These are phyloP conservation scores for Phyllostachys edulis DNA, from an alignment of 176 grass and related monocot genomes.

Conservation along the genomic window DNA sequence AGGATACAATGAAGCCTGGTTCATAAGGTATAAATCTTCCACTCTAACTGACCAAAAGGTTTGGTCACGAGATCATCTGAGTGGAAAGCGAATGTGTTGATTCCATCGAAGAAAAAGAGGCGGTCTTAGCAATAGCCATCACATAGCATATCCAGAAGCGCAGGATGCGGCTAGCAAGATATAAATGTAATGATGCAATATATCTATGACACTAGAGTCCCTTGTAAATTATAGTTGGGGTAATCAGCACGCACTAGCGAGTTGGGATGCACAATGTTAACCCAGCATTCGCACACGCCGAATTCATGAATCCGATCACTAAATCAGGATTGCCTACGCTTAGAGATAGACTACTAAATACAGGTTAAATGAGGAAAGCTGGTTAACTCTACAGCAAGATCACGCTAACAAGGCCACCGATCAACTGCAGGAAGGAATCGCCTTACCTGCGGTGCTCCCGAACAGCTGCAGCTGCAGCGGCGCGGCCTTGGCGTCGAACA, in stretches of 20 bases:
- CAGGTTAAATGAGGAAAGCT: not conserved
- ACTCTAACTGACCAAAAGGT: not conserved
- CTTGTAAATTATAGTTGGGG: not conserved
- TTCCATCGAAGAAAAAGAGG: not conserved
- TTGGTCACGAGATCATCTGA: not conserved
- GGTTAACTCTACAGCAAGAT: not conserved
- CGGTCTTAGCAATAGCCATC: not conserved
- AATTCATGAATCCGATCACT: not conserved
- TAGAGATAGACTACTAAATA: not conserved
- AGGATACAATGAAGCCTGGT: not conserved
- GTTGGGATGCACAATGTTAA: not conserved
- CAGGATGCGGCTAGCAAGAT: not conserved
- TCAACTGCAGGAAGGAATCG: not conserved
- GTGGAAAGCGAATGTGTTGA: not conserved
- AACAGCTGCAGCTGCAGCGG: slow-evolving; percentile 41
- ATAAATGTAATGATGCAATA: not conserved
- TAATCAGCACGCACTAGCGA: not conserved
- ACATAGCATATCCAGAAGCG: not conserved
- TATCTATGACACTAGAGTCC: not conserved
- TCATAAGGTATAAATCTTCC: not conserved
- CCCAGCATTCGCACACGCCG: not conserved
- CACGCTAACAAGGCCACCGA: not conserved
- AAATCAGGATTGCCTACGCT: not conserved
- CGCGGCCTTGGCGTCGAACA: not conserved
- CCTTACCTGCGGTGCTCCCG: slow-evolving; percentile 4